Evolutionary conservation across 345 rosid genomes (phyloP), one percentile per base, ranked within the genome.

Genomic region (Hibiscus tridactylites): DNA sequence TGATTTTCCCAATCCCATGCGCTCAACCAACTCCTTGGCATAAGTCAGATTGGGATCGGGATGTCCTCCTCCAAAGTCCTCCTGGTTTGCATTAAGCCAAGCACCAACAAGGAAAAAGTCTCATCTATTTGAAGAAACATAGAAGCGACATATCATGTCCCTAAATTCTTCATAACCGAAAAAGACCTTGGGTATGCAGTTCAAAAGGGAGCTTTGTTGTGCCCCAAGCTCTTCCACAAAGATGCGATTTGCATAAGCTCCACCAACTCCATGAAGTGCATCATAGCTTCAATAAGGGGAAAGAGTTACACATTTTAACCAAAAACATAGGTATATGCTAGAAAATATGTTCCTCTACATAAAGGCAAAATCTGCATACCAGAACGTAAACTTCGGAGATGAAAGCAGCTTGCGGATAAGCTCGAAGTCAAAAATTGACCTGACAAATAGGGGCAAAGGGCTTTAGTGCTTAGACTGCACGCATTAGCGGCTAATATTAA

Each of bases 61-160:
- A 80, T 96, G 98, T 5, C 99, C 97, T 76, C 98, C 98, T 47
- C 99, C 99, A 81, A 96, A 96, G 86, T 92, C 99, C 81, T 96
- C 99, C 99, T 92, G 83, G 59, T 79, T 70, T n/a, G 24, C 61
- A 74, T 71, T 15, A 72, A 71, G 35, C 26, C 60, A 77, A 37
- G 61, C 17, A 64, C 10, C 46, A 73, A 56, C 50, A 65, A 42
- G 29, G 24, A 67, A 69, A 31, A 71, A 26, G 70, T 39, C 58
- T 53, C 74, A 57, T 46, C 26, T 15, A 13, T 56, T 15, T 21
- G 15, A 21, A 57, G 3, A 17, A 60, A 61, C 3, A 26, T 26
- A 63, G 46, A 50, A 62, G 21, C 57, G 19, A 6, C 37, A 42
- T 71, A 71, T 21, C 8, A 73, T 63, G 53, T 53, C 37, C 54